Evolutionary conservation across 495 filamentous ascomycete genomes (phyloP).

Genomic region (Thermochaetoides thermophila): DNA sequence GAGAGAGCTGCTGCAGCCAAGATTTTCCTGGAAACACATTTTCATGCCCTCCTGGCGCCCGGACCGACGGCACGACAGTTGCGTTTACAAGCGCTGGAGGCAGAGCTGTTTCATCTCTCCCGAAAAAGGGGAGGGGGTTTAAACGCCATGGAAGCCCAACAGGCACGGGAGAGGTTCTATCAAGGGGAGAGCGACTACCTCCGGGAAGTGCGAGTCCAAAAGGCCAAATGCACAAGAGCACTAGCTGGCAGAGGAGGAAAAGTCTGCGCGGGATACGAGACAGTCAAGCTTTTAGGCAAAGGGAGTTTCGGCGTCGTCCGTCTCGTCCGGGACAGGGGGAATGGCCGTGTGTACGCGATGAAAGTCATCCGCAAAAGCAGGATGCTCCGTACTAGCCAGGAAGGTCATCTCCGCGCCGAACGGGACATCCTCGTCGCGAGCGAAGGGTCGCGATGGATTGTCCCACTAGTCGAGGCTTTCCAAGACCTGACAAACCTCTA

Average conservation of each 20-base stretch:
- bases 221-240: slow-evolving; percentile 37
- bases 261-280: slow-evolving; percentile 41
- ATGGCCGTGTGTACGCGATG: slow-evolving; percentile 71
- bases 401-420: slow-evolving; percentile 83
- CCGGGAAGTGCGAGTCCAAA: slow-evolving; percentile 55
- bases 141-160: slow-evolving; percentile 39
- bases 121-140: slow-evolving; percentile 18
- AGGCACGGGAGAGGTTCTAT: slow-evolving; percentile 42
- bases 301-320: slow-evolving; percentile 89
- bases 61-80: slow-evolving; percentile 39
- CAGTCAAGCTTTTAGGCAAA: slow-evolving; percentile 76
- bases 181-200: slow-evolving; percentile 59
- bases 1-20: slow-evolving; percentile 70
- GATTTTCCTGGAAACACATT: slow-evolving; percentile 74
- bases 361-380: slow-evolving; percentile 87
- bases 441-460: slow-evolving; percentile 71
- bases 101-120: slow-evolving; percentile 34
- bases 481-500: slow-evolving; percentile 75
- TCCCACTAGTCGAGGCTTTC: slow-evolving; percentile 77
- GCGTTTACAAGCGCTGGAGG: slow-evolving; percentile 54
- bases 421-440: slow-evolving; percentile 81
- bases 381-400: slow-evolving; percentile 80
- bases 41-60: slow-evolving; percentile 43
- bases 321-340: slow-evolving; percentile 54
- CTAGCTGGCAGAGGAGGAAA: slow-evolving; percentile 13